Percentiles rank a stretch among this genome's conserved stretches.
phyloP scores from a whole-genome alignment of 495 filamentous ascomycete genomes.

The Bombardia bombarda region DNA sequence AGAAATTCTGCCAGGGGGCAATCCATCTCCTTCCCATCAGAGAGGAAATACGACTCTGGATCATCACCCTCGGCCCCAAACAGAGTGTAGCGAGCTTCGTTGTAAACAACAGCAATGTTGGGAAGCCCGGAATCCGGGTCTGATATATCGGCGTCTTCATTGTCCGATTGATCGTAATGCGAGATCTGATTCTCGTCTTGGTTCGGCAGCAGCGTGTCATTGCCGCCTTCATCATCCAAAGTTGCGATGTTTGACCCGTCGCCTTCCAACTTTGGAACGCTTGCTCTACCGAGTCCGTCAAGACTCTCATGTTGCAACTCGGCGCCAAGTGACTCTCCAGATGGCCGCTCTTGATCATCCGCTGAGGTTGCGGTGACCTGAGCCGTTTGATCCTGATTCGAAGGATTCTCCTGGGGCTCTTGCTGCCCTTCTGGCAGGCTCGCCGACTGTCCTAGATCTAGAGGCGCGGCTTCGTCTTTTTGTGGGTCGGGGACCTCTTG shows the following conservation, averaged over 20 bases:
- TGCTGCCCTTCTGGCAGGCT: background rate
- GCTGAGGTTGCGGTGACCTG: too few relatives aligned
- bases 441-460: background rate
- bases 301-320: too few relatives aligned
- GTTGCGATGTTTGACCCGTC: background rate
- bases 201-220: too few relatives aligned
- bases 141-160: conserved; percentile 1
- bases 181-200: background rate
- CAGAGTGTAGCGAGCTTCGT: conserved; percentile 58
- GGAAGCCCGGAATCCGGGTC: conserved; percentile 15
- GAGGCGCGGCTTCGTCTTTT: background rate
- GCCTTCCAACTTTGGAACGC: background rate
- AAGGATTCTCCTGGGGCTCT: background rate
- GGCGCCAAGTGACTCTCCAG: too few relatives aligned
- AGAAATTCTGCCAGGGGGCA: conserved; percentile 53
- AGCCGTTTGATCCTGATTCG: too few relatives aligned
- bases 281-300: too few relatives aligned
- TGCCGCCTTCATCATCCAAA: background rate
- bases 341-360: too few relatives aligned
- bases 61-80: conserved; percentile 60
- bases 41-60: conserved; percentile 64
- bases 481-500: background rate
- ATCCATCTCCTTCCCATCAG: conserved; percentile 54
- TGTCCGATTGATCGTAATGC: background rate
- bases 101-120: conserved; percentile 55